phyloP scores from a whole-genome alignment of 2,329 filamentous ascomycete species.

The Fusarium beomiforme region DNA sequence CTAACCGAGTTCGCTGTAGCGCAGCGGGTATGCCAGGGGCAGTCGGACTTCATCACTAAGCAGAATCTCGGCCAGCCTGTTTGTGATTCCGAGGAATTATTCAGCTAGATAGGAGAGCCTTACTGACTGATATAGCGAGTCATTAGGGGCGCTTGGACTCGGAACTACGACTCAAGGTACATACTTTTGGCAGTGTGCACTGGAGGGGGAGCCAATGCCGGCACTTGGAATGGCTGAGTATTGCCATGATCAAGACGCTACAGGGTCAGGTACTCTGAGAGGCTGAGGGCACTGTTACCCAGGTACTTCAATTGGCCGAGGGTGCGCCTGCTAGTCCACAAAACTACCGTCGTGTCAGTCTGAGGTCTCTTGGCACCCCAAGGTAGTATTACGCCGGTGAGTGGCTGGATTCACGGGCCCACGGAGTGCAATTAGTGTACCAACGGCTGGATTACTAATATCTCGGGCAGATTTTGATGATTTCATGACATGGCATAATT shows the following conservation, averaged over 20 bases:
- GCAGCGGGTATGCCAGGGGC: neutral
- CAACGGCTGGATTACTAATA: neutral
- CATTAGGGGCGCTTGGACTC: no score
- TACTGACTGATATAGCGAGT: neutral
- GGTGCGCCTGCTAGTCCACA: no score
- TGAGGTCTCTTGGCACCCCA: no score
- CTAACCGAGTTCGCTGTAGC: neutral
- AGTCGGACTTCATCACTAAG: neutral
- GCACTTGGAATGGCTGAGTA: neutral
- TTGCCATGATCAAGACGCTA: neutral
- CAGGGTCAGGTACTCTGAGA: no score
- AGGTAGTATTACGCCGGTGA: no score
- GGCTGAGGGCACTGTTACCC: no score
- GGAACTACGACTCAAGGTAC: neutral
- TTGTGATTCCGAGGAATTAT: neutral
- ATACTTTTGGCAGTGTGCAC: neutral
- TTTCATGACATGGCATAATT: neutral
- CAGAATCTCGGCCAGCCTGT: neutral
- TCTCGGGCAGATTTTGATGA: neutral
- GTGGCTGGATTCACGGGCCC: neutral
- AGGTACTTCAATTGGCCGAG: no score
- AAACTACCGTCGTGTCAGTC: no score
- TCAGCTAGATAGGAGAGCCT: neutral
- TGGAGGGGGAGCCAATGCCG: neutral
- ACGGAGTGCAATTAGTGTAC: neutral